A percentile compares a stretch with the other conserved stretches of the same genome.
Conservation (phyloP, 2,329 filamentous ascomycete genomes). For the Arthrobotrys entomopaga region DNA sequence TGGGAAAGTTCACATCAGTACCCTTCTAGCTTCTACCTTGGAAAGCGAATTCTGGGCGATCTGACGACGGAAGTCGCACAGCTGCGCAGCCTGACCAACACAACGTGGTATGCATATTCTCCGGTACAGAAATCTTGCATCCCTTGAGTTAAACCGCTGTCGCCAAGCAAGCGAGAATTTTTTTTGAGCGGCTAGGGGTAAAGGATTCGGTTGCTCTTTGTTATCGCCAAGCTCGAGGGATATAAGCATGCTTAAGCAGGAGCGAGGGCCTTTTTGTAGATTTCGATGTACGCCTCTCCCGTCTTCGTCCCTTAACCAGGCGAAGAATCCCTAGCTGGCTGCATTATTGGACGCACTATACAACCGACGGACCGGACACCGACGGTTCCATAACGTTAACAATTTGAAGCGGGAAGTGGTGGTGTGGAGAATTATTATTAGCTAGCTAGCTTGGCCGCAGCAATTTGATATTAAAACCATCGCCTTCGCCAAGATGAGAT, state of each 20-base stretch:
- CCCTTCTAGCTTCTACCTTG: background rate
- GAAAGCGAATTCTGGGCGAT: conserved; percentile 32
- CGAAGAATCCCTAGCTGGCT: conserved; percentile 32
- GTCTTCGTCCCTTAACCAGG: conserved; percentile 36
- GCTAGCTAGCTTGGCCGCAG: conserved; percentile 8
- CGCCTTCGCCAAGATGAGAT: conserved; percentile 19
- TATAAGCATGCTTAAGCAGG: conserved; percentile 11
- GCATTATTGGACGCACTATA: conserved; percentile 21
- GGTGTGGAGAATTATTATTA: conserved; percentile 28
- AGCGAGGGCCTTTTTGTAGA: conserved; percentile 24
- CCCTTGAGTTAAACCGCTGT: conserved; percentile 18
- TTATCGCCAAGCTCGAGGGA: conserved; percentile 29
- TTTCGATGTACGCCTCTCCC: conserved; percentile 36
- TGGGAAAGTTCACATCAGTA: conserved; percentile 16
- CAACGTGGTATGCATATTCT: conserved; percentile 42
- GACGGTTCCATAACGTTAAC: conserved; percentile 51
- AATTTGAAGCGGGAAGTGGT: conserved; percentile 12
- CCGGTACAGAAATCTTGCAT: conserved; percentile 15
- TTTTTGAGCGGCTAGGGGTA: conserved; percentile 24
- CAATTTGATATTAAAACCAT: conserved; percentile 4
- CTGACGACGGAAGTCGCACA: conserved; percentile 14
- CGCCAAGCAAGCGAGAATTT: conserved; percentile 30
- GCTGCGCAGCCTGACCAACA: conserved; percentile 30
- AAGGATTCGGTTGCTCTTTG: conserved; percentile 27
- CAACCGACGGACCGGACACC: conserved; percentile 55